phyloP scores from a whole-genome alignment of 768 basidiomycete genomes.

The Gloeophyllum trabeum region DNA sequence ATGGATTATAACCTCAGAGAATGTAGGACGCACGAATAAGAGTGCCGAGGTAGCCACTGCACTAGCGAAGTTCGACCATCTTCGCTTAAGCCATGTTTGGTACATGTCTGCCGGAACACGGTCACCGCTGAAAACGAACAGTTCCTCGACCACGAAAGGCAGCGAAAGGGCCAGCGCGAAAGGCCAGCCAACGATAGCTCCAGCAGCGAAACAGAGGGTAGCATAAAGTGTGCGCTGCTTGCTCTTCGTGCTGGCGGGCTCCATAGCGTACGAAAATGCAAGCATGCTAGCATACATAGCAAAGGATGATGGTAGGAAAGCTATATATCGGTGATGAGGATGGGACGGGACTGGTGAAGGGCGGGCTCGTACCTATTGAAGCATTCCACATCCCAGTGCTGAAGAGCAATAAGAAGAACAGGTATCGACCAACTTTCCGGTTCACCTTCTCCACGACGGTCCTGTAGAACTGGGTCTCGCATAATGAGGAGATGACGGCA shows the following conservation, averaged over 20 bases:
- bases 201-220: constrained; percentile 64
- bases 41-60: constrained; percentile 40
- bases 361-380: constrained; percentile 47
- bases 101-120: constrained; percentile 33
- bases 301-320: constrained; percentile 92
- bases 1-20: no score
- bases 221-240: constrained; percentile 48
- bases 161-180: constrained; percentile 82
- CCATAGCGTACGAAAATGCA: constrained; percentile 61
- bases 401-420: constrained; percentile 75
- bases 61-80: constrained; percentile 44
- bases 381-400: constrained; percentile 96
- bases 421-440: constrained; percentile 86
- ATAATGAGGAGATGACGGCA: constrained; percentile 58
- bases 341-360: not conserved
- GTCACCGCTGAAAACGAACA: constrained; percentile 71
- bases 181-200: constrained; percentile 92
- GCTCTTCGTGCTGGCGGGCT: constrained; percentile 43
- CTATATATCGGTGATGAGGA: constrained; percentile 25
- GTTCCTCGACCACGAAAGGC: constrained; percentile 86
- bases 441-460: constrained; percentile 74
- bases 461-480: constrained; percentile 78
- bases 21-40: constrained; percentile 49
- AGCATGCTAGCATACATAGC: constrained; percentile 83
- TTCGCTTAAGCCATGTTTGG: constrained; percentile 43